Percentiles rank a stretch among this genome's conserved stretches.
phyloP scores from a whole-genome alignment of 1,284 basidiomycete species.

The Fomitopsis betulina region DNA sequence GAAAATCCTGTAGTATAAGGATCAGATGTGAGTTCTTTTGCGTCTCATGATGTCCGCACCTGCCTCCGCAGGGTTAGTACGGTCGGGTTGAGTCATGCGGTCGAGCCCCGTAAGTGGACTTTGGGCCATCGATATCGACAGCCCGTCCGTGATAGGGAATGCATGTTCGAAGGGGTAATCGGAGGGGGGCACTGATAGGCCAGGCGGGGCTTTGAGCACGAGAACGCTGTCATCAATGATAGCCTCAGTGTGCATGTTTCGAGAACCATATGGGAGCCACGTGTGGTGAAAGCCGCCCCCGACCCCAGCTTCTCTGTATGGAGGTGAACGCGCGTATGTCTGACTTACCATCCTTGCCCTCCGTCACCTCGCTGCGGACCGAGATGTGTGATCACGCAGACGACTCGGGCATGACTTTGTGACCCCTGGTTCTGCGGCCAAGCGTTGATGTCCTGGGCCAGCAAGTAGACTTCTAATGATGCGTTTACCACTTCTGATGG shows the following conservation, averaged over 20 bases:
- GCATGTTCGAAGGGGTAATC: conserved; percentile 35
- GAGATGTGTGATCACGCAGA: not conserved
- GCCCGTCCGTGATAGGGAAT: conserved; percentile 46
- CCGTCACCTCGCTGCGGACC: not conserved
- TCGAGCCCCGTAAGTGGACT: conserved; percentile 26
- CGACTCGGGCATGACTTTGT: not conserved
- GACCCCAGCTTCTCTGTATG: no score
- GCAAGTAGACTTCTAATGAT: conserved; percentile 28
- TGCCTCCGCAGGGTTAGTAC: conserved; percentile 14
- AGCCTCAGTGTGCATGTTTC: not conserved
- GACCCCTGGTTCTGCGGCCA: no score
- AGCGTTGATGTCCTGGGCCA: not conserved
- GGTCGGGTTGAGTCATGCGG: conserved; percentile 10
- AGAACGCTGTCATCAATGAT: conserved; percentile 35
- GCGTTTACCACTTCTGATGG: conserved; percentile 39
- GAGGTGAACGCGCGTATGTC: not conserved
- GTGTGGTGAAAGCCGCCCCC: no score
- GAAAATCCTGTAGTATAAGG: conserved; percentile 29
- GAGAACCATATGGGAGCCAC: not conserved
- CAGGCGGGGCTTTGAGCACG: conserved; percentile 26
- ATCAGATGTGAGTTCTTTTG: not conserved
- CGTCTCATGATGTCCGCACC: conserved; percentile 13
- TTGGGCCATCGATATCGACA: conserved; percentile 51
- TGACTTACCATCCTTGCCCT: conserved; percentile 1
- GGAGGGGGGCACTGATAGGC: conserved; percentile 3